A percentile compares a stretch with the other conserved stretches of the same genome.
Conservation (phyloP, 257 asterid genomes). For the Primulina eburnea region DNA sequence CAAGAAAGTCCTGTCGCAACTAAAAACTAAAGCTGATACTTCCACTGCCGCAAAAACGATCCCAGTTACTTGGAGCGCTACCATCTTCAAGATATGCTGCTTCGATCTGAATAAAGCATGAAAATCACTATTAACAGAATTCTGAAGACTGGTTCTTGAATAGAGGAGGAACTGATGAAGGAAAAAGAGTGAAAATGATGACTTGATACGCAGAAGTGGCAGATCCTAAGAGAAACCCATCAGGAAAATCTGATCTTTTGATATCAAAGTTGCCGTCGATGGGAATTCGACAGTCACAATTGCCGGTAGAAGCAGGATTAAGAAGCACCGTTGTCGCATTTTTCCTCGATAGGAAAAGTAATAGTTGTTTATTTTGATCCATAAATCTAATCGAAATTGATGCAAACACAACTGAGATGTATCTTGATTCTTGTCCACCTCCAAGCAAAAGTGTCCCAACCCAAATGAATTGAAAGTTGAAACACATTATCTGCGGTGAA, state of each 20-base stretch:
- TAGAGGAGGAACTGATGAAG: background rate
- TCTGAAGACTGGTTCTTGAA: background rate
- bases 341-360: too few species aligned
- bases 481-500: background rate
- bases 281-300: background rate
- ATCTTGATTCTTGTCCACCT: background rate
- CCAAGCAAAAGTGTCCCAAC: background rate
- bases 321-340: background rate
- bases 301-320: background rate
- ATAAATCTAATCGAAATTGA: too few species aligned
- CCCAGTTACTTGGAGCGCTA: constrained; percentile 71
- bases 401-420: too few species aligned
- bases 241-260: constrained; percentile 14
- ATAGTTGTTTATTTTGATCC: too few species aligned
- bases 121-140: background rate
- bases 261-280: background rate
- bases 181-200: too few species aligned
- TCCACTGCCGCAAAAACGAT: constrained; percentile 39
- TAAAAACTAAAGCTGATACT: constrained; percentile 30
- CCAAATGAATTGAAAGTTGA: background rate
- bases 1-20: background rate
- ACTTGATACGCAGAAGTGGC: constrained; percentile 21
- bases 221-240: constrained; percentile 20
- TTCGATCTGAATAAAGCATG: constrained; percentile 46
- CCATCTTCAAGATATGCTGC: constrained; percentile 77